Conservation (phyloP, 148 eudicot species). For the Pharnaceum exiguum region DNA sequence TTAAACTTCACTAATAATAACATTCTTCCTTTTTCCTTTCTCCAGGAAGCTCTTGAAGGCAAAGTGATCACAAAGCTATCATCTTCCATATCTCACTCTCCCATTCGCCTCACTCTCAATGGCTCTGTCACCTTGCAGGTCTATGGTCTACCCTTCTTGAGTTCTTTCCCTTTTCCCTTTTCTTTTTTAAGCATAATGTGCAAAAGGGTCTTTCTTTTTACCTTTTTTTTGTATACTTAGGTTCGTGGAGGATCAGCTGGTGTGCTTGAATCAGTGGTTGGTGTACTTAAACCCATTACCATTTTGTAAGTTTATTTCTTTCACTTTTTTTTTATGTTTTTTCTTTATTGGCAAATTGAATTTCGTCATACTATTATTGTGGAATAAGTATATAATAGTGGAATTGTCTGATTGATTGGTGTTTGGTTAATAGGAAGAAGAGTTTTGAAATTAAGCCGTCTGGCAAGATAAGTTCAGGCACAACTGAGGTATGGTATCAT, state of each 20-base stretch:
- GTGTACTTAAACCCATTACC: slow-evolving; percentile 48
- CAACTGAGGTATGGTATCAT: slow-evolving; percentile 46
- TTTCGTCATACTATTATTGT: too few relatives aligned
- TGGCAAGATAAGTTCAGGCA: slow-evolving; percentile 60
- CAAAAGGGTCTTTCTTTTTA: not conserved
- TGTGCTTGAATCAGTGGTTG: slow-evolving; percentile 51
- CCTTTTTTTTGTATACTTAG: slow-evolving; percentile 14
- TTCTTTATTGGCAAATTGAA: slow-evolving; percentile 9
- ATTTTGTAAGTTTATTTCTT: slow-evolving; percentile 31
- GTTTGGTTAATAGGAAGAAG: slow-evolving; percentile 61
- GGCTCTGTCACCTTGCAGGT: slow-evolving; percentile 74
- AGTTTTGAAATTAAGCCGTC: slow-evolving; percentile 48
- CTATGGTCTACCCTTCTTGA: not conserved
- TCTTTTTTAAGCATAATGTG: not conserved
- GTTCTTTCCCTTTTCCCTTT: not conserved
- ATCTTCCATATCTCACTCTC: slow-evolving; percentile 54
- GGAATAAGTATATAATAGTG: too few relatives aligned
- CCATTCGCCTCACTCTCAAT: slow-evolving; percentile 46
- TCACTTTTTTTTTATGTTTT: not conserved
- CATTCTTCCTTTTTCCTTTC: too few relatives aligned
- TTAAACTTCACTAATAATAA: not conserved
- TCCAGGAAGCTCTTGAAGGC: slow-evolving; percentile 64
- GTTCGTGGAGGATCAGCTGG: slow-evolving; percentile 73
- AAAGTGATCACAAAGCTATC: slow-evolving; percentile 48
- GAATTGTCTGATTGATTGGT: too few relatives aligned